A percentile compares a stretch with the other conserved stretches of the same genome.
phyloP scores from a whole-genome alignment of 192 early-diverging fungal species.

The Coemansia furcata region DNA sequence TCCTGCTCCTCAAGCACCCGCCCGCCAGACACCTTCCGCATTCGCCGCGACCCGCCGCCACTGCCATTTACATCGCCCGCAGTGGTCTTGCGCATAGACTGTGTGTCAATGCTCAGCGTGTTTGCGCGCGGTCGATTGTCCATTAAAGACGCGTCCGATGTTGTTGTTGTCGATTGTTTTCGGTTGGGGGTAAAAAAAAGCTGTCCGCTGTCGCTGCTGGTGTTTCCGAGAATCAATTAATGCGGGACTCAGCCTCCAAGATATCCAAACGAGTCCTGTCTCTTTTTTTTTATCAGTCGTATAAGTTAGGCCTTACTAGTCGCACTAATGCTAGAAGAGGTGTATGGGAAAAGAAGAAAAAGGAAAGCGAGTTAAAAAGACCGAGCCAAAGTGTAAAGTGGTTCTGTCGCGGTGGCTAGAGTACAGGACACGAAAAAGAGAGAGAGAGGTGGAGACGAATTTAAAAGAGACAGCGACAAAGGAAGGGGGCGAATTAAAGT shows the following conservation, averaged over 20 bases:
- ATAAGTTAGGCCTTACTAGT: not conserved
- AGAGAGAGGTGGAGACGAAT: not conserved
- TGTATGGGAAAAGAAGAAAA: not conserved
- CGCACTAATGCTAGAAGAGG: not conserved
- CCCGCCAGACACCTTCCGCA: slow-evolving; percentile 25
- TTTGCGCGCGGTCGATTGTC: slow-evolving; percentile 34
- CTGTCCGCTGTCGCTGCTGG: not conserved
- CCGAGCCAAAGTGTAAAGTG: not conserved
- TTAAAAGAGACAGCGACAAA: not conserved
- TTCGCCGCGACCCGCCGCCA: slow-evolving; percentile 15
- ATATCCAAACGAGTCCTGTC: not conserved
- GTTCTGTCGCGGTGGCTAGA: not conserved
- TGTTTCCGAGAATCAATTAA: slow-evolving; percentile 4
- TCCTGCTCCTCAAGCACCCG: no score
- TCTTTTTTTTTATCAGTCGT: not conserved
- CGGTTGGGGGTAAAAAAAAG: not conserved
- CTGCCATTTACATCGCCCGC: not conserved
- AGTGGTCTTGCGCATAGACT: slow-evolving; percentile 4
- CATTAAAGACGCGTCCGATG: not conserved
- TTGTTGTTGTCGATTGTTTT: slow-evolving; percentile 1
- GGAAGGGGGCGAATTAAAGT: not conserved
- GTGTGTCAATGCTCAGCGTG: slow-evolving; percentile 40
- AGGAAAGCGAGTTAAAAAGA: not conserved
- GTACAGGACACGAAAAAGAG: slow-evolving; percentile 8
- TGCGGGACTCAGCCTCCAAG: not conserved